phyloP scores from a whole-genome alignment of 768 basidiomycete species.

The Crepidotus variabilis region DNA sequence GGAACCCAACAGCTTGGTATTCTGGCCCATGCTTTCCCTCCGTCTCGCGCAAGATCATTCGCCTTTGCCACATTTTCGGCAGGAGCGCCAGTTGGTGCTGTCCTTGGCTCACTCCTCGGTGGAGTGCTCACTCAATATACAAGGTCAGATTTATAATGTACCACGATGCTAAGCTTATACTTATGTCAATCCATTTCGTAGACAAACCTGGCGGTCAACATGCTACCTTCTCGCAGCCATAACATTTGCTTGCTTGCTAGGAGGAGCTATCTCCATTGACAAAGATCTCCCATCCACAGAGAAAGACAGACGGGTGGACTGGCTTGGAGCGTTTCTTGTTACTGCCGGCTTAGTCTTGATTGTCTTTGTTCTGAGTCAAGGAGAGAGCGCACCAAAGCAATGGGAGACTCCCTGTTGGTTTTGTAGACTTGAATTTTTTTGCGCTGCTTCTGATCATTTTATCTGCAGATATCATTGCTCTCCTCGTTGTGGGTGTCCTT shows the following conservation, averaged over 20 bases:
- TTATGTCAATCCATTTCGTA: slow-evolving; percentile 8
- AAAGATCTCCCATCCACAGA: slow-evolving; percentile 44
- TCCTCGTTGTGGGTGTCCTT: slow-evolving; percentile 59
- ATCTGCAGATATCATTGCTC: slow-evolving; percentile 62
- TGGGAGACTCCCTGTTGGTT: slow-evolving; percentile 50
- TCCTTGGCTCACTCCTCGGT: slow-evolving; percentile 65
- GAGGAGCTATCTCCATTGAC: slow-evolving; percentile 60
- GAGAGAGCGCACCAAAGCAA: slow-evolving; percentile 48
- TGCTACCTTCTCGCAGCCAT: slow-evolving; percentile 59
- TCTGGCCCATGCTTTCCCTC: slow-evolving; percentile 76
- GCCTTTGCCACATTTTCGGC: slow-evolving; percentile 85
- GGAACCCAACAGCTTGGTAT: slow-evolving; percentile 61
- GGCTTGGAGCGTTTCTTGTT: slow-evolving; percentile 65
- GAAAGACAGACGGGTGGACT: slow-evolving; percentile 56
- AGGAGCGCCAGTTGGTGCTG: slow-evolving; percentile 80
- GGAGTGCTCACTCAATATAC: slow-evolving; percentile 65
- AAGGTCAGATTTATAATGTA: slow-evolving; percentile 22
- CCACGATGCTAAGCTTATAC: background rate
- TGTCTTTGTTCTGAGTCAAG: slow-evolving; percentile 71
- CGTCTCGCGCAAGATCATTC: slow-evolving; percentile 55
- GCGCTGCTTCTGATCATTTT: background rate
- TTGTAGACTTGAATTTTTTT: background rate
- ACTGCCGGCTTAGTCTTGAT: slow-evolving; percentile 67
- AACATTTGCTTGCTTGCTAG: slow-evolving; percentile 44
- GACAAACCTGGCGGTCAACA: slow-evolving; percentile 62